phyloP scores from a whole-genome alignment of 208 protist genomes.

The Leishmania martiniquensis region DNA sequence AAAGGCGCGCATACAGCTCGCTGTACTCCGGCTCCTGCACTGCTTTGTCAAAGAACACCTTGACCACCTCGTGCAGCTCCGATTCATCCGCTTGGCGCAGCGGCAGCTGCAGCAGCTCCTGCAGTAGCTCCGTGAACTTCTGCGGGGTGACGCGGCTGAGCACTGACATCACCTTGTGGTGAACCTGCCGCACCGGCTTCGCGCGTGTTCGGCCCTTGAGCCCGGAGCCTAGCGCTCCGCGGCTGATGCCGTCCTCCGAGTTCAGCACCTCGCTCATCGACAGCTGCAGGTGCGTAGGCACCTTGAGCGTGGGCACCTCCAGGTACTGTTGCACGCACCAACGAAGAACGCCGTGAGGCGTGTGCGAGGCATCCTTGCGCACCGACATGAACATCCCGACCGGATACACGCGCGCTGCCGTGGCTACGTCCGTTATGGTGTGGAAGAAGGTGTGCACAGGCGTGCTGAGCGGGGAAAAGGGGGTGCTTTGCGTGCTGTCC shows the following conservation, averaged over 20 bases:
- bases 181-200: constrained; percentile 69
- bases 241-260: constrained; percentile 51
- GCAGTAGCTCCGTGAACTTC: constrained; percentile 76
- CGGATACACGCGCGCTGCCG: constrained; percentile 55
- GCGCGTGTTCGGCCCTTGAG: constrained; percentile 52
- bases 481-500: constrained; percentile 34
- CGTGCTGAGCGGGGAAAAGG: constrained; percentile 64
- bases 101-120: constrained; percentile 79
- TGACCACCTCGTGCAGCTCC: constrained; percentile 83
- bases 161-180: constrained; percentile 89
- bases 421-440: constrained; percentile 66
- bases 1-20: constrained; percentile 75
- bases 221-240: constrained; percentile 63
- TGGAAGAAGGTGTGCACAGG: constrained; percentile 59
- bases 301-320: constrained; percentile 74
- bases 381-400: constrained; percentile 83
- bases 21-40: constrained; percentile 84
- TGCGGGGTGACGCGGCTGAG: constrained; percentile 82
- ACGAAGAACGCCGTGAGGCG: constrained; percentile 77
- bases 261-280: constrained; percentile 60
- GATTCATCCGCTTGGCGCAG: constrained; percentile 76
- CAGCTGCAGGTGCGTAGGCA: constrained; percentile 80
- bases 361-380: constrained; percentile 82
- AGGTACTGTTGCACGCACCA: constrained; percentile 82
- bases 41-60: constrained; percentile 89